Conservation (phyloP, 1,284 basidiomycete genomes). For the Puccinia triticina region DNA sequence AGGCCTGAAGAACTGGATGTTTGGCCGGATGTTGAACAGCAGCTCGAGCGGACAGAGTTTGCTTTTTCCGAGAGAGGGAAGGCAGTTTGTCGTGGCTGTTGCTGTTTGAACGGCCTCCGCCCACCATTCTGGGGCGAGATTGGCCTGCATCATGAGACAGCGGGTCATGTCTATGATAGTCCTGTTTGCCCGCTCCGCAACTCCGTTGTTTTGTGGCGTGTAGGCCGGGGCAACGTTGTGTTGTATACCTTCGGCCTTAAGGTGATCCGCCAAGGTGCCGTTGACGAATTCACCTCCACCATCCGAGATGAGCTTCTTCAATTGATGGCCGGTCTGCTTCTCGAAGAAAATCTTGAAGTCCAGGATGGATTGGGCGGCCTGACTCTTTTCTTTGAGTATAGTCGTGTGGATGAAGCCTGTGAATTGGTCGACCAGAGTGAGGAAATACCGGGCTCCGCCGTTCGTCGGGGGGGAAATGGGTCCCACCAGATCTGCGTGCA, state of each 20-base stretch:
- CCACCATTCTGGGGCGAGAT: no score
- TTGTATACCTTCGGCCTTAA: neutral
- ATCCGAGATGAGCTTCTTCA: no score
- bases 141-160: neutral
- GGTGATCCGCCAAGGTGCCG: neutral
- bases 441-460: no score
- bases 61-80: neutral
- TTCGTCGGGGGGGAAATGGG: no score
- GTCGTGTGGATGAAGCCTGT: no score
- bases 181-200: neutral
- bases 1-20: neutral
- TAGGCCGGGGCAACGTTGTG: neutral
- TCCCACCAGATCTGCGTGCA: no score
- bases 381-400: no score
- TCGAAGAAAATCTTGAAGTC: no score
- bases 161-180: neutral
- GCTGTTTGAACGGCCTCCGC: neutral
- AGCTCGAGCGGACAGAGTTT: neutral
- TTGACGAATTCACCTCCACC: neutral
- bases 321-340: no score
- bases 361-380: no score
- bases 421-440: no score
- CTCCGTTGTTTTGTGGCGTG: neutral
- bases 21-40: neutral
- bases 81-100: neutral